Percentiles rank a stretch among this genome's conserved stretches.
These are phyloP conservation scores for Chrysochromulina tobinii DNA, from an alignment of 78 protist genomes.

Conservation along the genomic window DNA sequence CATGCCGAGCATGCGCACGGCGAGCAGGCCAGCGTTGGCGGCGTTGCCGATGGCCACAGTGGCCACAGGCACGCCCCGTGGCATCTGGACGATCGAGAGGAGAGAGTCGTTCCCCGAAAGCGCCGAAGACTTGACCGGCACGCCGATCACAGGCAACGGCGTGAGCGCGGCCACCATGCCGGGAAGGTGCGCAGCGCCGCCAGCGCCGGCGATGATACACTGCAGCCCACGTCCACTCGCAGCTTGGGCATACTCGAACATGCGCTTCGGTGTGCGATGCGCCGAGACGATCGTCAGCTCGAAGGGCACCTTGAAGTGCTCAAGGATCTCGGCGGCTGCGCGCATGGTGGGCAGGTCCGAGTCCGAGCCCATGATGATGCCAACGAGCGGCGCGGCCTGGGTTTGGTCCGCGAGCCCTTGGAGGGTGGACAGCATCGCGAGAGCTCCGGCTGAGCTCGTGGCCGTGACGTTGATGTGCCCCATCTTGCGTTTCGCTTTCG, in stretches of 20 bases:
- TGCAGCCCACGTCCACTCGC: conserved; percentile 72
- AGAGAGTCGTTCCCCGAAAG: conserved; percentile 70
- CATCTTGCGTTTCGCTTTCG: conserved; percentile 74
- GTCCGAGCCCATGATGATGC: conserved; percentile 90
- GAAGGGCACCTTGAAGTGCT: conserved; percentile 75
- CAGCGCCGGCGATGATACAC: conserved; percentile 69
- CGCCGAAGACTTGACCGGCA: conserved; percentile 39
- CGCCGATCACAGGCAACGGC: conserved; percentile 91
- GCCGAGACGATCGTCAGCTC: conserved; percentile 91
- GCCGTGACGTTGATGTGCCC: conserved; percentile 77
- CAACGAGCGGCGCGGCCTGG: conserved; percentile 61
- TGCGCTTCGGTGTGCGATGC: conserved; percentile 84
- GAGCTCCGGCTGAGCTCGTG: neutral
- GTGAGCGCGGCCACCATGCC: conserved; percentile 93
- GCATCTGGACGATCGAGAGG: conserved; percentile 80
- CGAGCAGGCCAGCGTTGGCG: conserved; percentile 75
- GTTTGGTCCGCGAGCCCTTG: neutral
- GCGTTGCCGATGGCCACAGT: conserved; percentile 77
- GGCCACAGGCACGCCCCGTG: conserved; percentile 77
- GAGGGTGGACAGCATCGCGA: neutral
- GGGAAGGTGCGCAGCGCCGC: conserved; percentile 33
- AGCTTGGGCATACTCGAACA: conserved; percentile 72
- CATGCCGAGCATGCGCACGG: conserved; percentile 53
- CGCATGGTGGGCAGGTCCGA: conserved; percentile 86
- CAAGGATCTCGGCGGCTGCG: conserved; percentile 46